These are phyloP conservation scores for Coriaria nepalensis DNA, from an alignment of 306 rosid species.

Conservation along the genomic window DNA sequence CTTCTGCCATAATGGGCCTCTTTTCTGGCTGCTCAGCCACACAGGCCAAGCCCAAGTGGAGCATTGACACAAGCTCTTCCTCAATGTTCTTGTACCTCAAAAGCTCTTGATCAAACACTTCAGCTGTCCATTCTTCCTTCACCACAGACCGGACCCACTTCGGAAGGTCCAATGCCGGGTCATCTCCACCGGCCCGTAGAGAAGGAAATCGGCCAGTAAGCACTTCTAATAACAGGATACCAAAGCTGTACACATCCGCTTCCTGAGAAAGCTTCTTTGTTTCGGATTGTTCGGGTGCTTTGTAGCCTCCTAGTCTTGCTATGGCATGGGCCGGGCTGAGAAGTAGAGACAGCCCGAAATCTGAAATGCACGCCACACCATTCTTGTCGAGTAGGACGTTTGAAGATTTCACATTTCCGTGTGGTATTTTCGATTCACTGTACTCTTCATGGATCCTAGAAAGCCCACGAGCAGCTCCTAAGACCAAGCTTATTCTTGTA, in stretches of 20 bases:
- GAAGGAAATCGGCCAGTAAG: conserved; percentile 79
- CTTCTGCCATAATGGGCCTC: conserved; percentile 85
- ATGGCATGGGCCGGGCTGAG: conserved; percentile 86
- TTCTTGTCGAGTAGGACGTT: conserved; percentile 88
- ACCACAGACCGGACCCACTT: conserved; percentile 91
- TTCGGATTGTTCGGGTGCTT: conserved; percentile 78
- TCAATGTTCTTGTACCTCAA: conserved; percentile 91
- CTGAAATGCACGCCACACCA: conserved; percentile 90
- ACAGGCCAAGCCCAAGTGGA: conserved; percentile 80
- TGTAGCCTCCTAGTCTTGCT: conserved; percentile 86
- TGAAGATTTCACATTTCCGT: conserved; percentile 84
- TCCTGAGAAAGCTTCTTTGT: conserved; percentile 64
- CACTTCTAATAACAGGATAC: conserved; percentile 73
- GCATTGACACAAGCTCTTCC: conserved; percentile 92
- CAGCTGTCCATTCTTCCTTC: conserved; percentile 98
- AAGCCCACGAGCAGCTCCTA: conserved; percentile 88
- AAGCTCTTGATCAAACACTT: conserved; percentile 89
- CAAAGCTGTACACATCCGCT: conserved; percentile 84
- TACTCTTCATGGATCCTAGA: conserved; percentile 70
- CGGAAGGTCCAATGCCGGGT: conserved; percentile 51
- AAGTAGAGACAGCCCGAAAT: conserved; percentile 71
- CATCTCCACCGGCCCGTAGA: conserved; percentile 35
- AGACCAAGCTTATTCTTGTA: conserved; percentile 77
- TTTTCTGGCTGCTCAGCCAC: conserved; percentile 59
- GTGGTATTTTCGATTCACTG: conserved; percentile 60